Conservation (phyloP, 805 yeast species). For the Nakazawaea peltata region DNA sequence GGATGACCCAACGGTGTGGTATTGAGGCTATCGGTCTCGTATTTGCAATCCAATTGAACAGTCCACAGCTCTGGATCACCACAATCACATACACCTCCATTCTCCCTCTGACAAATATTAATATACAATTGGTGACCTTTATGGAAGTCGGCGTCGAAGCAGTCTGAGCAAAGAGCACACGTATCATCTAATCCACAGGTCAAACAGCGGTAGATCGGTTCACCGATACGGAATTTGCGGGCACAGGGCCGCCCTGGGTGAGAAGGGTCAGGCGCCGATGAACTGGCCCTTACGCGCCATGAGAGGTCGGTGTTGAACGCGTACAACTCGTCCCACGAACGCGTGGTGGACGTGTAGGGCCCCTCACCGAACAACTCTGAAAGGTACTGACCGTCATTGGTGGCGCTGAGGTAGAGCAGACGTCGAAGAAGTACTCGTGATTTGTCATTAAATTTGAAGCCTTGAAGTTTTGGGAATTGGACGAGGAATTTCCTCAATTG, state of each 20-base stretch:
- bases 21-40: slow-evolving; percentile 40
- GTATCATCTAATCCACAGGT: slow-evolving; percentile 77
- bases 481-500: slow-evolving; percentile 20
- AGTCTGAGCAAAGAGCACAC: slow-evolving; percentile 72
- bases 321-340: background rate
- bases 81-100: slow-evolving; percentile 80
- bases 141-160: slow-evolving; percentile 67
- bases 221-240: slow-evolving; percentile 64
- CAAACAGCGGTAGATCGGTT: slow-evolving; percentile 71
- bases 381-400: slow-evolving; percentile 32
- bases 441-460: slow-evolving; percentile 22
- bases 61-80: slow-evolving; percentile 87
- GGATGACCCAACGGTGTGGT: no score
- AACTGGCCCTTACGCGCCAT: slow-evolving; percentile 5
- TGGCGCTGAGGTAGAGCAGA: slow-evolving; percentile 34
- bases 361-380: slow-evolving; percentile 24
- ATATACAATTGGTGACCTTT: slow-evolving; percentile 63
- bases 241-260: slow-evolving; percentile 72
- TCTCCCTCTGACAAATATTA: slow-evolving; percentile 55
- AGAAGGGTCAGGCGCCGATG: slow-evolving; percentile 20
- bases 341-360: no score
- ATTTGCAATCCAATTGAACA: slow-evolving; percentile 40
- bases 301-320: slow-evolving; percentile 8
- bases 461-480: slow-evolving; percentile 26
- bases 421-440: slow-evolving; percentile 28